Percentiles rank a stretch among this genome's conserved stretches.
Evolutionary conservation across 2,329 filamentous ascomycete genomes (phyloP).

Genomic region (Diaporthe ampelina): DNA sequence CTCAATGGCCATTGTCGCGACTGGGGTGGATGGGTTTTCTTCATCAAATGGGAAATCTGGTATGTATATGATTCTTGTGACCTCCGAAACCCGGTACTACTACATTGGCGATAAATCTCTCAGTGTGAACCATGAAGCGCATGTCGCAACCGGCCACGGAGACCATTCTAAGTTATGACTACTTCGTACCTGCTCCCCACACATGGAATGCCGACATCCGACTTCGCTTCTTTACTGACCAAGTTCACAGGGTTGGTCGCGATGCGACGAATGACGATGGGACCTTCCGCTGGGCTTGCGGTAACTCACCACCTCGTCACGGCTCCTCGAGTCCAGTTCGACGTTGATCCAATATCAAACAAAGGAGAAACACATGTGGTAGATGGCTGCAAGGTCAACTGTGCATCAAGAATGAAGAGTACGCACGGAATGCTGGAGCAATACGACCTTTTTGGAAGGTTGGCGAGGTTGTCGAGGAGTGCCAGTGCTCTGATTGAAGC

Average conservation of each 20-base stretch:
- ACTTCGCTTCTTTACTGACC: too few relatives aligned
- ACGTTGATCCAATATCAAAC: not conserved
- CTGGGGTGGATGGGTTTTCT: not conserved
- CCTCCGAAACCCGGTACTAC: too few relatives aligned
- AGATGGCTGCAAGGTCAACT: not conserved
- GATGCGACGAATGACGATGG: constrained; percentile 12
- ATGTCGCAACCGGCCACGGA: not conserved
- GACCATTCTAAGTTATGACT: not conserved
- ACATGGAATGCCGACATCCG: not conserved
- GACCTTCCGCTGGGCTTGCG: not conserved
- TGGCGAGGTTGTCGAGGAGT: not conserved
- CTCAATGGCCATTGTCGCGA: not conserved
- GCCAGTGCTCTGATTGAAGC: not conserved
- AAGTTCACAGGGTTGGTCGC: not conserved
- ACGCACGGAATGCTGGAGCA: not conserved
- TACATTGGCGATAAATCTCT: too few relatives aligned
- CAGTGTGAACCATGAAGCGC: too few relatives aligned
- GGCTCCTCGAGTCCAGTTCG: too few relatives aligned
- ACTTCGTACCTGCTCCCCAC: not conserved
- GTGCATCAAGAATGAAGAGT: not conserved
- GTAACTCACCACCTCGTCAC: not conserved
- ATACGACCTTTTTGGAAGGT: not conserved
- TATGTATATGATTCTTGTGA: not conserved
- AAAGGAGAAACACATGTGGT: not conserved
- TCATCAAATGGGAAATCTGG: not conserved